Evolutionary conservation across 768 basidiomycete species (phyloP), one percentile per base, ranked within the genome.

Genomic region (Boletus eberwhitei): DNA sequence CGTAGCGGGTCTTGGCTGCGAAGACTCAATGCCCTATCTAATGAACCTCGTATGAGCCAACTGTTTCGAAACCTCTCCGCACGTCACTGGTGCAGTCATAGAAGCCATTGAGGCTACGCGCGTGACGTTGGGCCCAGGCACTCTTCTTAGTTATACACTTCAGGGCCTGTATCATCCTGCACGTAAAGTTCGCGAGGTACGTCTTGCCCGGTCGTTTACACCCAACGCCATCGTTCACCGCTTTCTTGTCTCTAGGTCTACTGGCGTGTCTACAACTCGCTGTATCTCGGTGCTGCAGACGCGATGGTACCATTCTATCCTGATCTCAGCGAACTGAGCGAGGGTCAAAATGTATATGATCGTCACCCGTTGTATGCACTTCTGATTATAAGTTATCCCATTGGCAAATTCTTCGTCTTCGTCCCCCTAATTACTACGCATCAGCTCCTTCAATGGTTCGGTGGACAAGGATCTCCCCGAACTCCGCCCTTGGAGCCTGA

Each of bases 41-140:
- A 92, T 98, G 87, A 99, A 99, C 70, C 83, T 99, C 26, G 90
- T 98, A 14, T 98, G 95, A 94, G 97, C 97, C 2, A 98, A 98
- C 69, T 95, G 94, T 72, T 98, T 98, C 71, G 96, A 98, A 76
- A 96, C 95, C 2, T 93, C 89, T 14, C 97, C 97, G 6, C 97
- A 99, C 74, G 95, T 99, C 56, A 98, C 98, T 58, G 93, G 93
- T 32, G 92, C 94, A 6, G 92, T 98, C 40, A 95, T 98, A 91
- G 97, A 98, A 46, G 97, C 97, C 0, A 81, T 99, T 63, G 97
- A 98, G 73, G 91, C 92, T 1, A 98, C 98, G 94, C 82, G 95
- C 21, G 90, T 98, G 39, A 93, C 94, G 8, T 77, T 98, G 40
- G 97, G 97, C 2, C 93, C 96, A 0, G 96, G 97, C 35, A 82